Evolutionary conservation across 2,329 filamentous ascomycete species (phyloP).

Genomic region (Drechslerella stenobrocha): DNA sequence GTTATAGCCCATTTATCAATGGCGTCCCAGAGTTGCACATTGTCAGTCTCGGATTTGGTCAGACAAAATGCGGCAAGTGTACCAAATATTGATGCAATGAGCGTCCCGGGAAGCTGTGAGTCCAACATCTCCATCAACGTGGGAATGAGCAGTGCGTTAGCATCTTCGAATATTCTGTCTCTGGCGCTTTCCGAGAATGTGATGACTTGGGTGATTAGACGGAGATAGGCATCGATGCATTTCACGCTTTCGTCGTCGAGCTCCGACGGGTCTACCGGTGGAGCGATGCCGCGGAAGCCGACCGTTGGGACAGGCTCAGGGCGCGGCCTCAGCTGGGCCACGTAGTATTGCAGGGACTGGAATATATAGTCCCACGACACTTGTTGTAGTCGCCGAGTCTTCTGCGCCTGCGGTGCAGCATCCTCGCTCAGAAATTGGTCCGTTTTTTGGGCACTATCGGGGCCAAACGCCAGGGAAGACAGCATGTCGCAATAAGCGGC

Average conservation of each 20-base stretch:
- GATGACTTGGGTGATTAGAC: slow-evolving; percentile 80
- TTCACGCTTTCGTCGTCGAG: slow-evolving; percentile 88
- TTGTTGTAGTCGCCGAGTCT: slow-evolving; percentile 78
- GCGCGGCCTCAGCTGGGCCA: slow-evolving; percentile 51
- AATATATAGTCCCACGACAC: slow-evolving; percentile 94
- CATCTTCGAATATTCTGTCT: slow-evolving; percentile 69
- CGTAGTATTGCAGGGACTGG: slow-evolving; percentile 69
- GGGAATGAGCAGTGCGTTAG: slow-evolving; percentile 70
- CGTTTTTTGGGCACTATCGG: slow-evolving; percentile 78
- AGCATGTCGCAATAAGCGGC: slow-evolving; percentile 97
- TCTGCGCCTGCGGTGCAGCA: slow-evolving; percentile 70
- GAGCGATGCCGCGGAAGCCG: slow-evolving; percentile 55
- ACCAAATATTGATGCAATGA: slow-evolving; percentile 65
- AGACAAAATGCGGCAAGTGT: slow-evolving; percentile 74
- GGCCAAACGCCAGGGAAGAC: slow-evolving; percentile 79
- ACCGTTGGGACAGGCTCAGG: slow-evolving; percentile 51
- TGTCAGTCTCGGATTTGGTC: slow-evolving; percentile 69
- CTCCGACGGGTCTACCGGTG: slow-evolving; percentile 61
- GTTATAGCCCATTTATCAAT: slow-evolving; percentile 70
- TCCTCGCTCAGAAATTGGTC: slow-evolving; percentile 91
- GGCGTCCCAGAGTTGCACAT: slow-evolving; percentile 74
- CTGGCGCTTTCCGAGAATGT: slow-evolving; percentile 73
- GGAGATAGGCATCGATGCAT: slow-evolving; percentile 93
- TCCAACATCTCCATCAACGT: slow-evolving; percentile 80
- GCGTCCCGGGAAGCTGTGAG: slow-evolving; percentile 57